Base-by-base conservation (phyloP, 164 flowering plant genomes). In the Tetracentron sinense region DNA sequence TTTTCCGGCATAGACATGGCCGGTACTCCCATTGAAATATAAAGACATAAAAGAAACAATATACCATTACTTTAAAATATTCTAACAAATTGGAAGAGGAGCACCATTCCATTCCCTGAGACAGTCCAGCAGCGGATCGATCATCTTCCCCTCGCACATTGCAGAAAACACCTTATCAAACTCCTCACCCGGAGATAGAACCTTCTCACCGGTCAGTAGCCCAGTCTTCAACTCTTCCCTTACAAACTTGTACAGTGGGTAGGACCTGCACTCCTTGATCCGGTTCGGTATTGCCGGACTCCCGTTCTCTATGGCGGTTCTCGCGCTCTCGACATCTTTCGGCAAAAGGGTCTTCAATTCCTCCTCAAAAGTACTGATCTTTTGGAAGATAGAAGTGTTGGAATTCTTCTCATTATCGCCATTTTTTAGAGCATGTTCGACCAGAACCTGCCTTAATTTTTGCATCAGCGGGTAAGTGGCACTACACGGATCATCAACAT, bases 211-310 rank as follows among this genome's bases (percentile, higher is more conserved):
- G 1, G 80, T 75, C 10, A 79, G 50, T 23, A 71, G 25, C 22
- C n/a, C 56, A 8, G 79, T 69, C 23, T 73, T 70, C 54, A 77
- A 44, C 15, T 68, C 77, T 42, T 61, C 74, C 44, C 82, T 75
- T 28, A 75, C 77, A 60, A 75, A 70, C 72, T 35, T 68, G 27
- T 79, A 77, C 56, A 80, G 31, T 1, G 83, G 83, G 21, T 75
- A 77, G 0, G 85, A 77, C 44, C 85, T 77, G 72, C 81, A 79
- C 19, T 74, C 78, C 73, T 71, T 69, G 62, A 81, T 81, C 66
- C 70, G 60, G 67, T 79, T 79, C 1, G 69, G 60, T 16, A 75
- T 65, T 2, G 56, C 56, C 0, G 70, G 30, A 20, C 58, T 77
- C 2, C 80, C 83, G 17, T 28, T 69, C 44, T 77, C 79, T 0